Evolutionary conservation across 768 basidiomycete species (phyloP), one percentile per base, ranked within the genome.

Genomic region (Agrocybe chaxingu): DNA sequence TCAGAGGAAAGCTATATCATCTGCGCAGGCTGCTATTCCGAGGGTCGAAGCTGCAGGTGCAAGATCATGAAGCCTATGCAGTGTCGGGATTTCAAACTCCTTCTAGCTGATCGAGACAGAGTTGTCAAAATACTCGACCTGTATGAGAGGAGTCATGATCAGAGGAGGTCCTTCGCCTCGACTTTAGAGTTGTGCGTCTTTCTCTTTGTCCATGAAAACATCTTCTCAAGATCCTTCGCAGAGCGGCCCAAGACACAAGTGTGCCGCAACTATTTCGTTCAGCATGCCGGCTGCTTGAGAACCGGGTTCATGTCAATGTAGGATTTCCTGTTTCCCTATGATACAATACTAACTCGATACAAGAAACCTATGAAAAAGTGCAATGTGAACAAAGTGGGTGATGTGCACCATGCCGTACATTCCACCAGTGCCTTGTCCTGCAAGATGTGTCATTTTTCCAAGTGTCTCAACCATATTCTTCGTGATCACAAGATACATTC

Each of bases 31-130:
- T 93, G 91, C 65, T 92, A 85, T 59, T 76, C 77, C 4, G 90
- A 92, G 60, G 91, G 91, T 8, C 77, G 91, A 29, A 77, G 72
- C n/a, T 93, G 91, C 58, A 56, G 51, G 32, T 92, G 90, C 58
- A 67, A 61, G 18, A 39, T 52, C 7, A 89, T 92, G 89, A 54
- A 66, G 9, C 81, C 86, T 0, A 71, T 73, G 51, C 87, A 89
- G 59, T 77, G 73, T 57, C 76, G 77, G 37, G 66, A 74, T 1
- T 80, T 84, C 50, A 55, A 64, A 1, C 60, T 71, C 1, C 67
- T 92, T 3, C 49, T 82, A 8, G 41, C 46, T 11, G 43, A 45
- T 38, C 57, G 60, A 6, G n/a, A 13, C 7, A 44, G 40, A 5
- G 56, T 56, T 18, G 45, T 54, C 6, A 12, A 55, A 4, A 44